These are phyloP conservation scores for Solanum appendiculatum DNA, from an alignment of 257 asterid species.

Conservation along the genomic window DNA sequence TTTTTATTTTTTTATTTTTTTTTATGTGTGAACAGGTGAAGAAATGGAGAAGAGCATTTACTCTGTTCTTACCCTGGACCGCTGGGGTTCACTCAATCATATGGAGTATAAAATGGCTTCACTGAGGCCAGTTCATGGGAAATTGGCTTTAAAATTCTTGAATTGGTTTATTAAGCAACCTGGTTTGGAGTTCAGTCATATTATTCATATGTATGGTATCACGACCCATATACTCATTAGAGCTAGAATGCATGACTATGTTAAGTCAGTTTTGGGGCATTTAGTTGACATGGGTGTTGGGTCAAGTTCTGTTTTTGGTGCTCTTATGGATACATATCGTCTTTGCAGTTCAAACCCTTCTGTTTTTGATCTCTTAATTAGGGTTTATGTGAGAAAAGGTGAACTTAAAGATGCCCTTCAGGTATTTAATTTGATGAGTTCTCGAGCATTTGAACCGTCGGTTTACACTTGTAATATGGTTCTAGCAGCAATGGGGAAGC, in stretches of 20 bases:
- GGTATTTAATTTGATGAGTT: slow-evolving; percentile 49
- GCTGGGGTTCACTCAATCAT: slow-evolving; percentile 85
- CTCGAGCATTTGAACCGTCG: slow-evolving; percentile 60
- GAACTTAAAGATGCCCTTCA: slow-evolving; percentile 41
- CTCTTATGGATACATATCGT: slow-evolving; percentile 68
- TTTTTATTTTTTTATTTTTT: not conserved
- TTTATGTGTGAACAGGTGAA: slow-evolving; percentile 23
- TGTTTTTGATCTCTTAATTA: slow-evolving; percentile 76
- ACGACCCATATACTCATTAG: slow-evolving; percentile 75
- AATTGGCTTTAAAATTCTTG: slow-evolving; percentile 76
- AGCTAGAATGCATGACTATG: slow-evolving; percentile 75
- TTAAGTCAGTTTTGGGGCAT: slow-evolving; percentile 39
- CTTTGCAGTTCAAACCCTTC: slow-evolving; percentile 83
- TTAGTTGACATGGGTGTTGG: slow-evolving; percentile 35
- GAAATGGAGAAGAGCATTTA: slow-evolving; percentile 52
- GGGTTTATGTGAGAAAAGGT: slow-evolving; percentile 53
- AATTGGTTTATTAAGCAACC: slow-evolving; percentile 76
- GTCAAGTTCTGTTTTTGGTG: slow-evolving; percentile 42
- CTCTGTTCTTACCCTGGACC: slow-evolving; percentile 59
- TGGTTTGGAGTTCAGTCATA: slow-evolving; percentile 57
- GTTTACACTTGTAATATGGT: slow-evolving; percentile 71
- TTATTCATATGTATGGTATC: slow-evolving; percentile 57
- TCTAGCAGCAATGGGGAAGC: slow-evolving; percentile 44
- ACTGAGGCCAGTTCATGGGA: slow-evolving; percentile 75
- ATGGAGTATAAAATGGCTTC: slow-evolving; percentile 63